phyloP scores from a whole-genome alignment of 441 rosid genomes.

The Adansonia gregorii region DNA sequence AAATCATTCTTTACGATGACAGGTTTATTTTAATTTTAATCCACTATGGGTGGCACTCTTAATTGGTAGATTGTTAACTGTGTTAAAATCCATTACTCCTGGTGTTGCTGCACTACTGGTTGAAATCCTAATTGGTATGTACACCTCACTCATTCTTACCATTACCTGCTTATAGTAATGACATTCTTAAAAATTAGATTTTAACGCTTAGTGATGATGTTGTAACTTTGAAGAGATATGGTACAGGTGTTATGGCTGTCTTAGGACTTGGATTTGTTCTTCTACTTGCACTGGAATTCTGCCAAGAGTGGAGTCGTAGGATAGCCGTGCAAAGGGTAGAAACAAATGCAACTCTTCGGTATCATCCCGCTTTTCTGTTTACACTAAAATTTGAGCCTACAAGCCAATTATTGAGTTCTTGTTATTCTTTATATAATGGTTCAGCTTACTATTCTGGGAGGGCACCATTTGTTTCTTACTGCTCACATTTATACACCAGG shows the following conservation, averaged over 20 bases:
- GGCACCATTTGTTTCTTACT: slow-evolving; percentile 22
- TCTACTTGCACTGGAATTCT: slow-evolving; percentile 74
- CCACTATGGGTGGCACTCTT: slow-evolving; percentile 92
- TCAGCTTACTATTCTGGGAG: slow-evolving; percentile 18
- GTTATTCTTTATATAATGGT: neutral
- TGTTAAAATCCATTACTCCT: slow-evolving; percentile 76
- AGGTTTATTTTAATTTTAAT: slow-evolving; percentile 78
- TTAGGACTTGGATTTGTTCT: slow-evolving; percentile 86
- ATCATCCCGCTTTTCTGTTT: slow-evolving; percentile 57
- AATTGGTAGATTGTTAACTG: slow-evolving; percentile 77
- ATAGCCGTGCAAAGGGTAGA: slow-evolving; percentile 73
- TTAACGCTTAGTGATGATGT: slow-evolving; percentile 12
- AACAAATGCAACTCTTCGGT: slow-evolving; percentile 52
- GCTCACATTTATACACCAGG: slow-evolving; percentile 16
- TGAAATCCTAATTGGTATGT: slow-evolving; percentile 75
- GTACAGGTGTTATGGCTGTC: slow-evolving; percentile 76
- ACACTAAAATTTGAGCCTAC: slow-evolving; percentile 6
- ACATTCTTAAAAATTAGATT: neutral
- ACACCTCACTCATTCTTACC: slow-evolving; percentile 1
- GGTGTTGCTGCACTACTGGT: slow-evolving; percentile 85
- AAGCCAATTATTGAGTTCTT: neutral
- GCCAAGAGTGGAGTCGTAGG: slow-evolving; percentile 78
- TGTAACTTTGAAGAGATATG: neutral
- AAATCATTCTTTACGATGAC: slow-evolving; percentile 27
- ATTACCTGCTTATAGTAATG: neutral